Conservation (phyloP, 768 basidiomycete genomes). For the Pluteus cervinus region DNA sequence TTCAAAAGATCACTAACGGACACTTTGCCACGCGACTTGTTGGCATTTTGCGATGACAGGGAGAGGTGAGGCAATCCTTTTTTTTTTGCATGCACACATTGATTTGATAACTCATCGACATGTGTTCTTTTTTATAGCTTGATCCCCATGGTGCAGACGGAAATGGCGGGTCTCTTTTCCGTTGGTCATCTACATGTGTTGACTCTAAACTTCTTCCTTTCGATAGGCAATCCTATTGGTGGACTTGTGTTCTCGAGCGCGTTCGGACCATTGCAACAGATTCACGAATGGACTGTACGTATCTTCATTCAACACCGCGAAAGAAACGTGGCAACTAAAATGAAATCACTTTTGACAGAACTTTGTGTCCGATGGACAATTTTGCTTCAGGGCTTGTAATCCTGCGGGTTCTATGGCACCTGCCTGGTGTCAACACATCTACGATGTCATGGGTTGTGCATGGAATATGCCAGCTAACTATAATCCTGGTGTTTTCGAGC, state of each 20-base stretch:
- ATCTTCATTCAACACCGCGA: background rate
- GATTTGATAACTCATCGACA: no score
- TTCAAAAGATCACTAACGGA: no score
- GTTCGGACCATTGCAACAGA: slow-evolving; percentile 52
- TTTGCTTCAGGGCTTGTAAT: slow-evolving; percentile 72
- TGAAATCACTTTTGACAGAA: slow-evolving; percentile 36
- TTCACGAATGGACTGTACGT: slow-evolving; percentile 70
- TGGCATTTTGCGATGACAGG: slow-evolving; percentile 5
- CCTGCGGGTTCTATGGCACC: slow-evolving; percentile 43
- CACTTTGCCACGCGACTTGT: no score
- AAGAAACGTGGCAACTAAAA: background rate
- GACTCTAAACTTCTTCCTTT: slow-evolving; percentile 2
- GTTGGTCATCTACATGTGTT: slow-evolving; percentile 1
- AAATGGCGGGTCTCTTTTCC: slow-evolving; percentile 28
- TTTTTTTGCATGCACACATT: no score
- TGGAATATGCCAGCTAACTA: slow-evolving; percentile 61
- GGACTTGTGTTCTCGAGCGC: slow-evolving; percentile 69
- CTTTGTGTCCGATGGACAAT: slow-evolving; percentile 52
- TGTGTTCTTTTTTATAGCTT: slow-evolving; percentile 29
- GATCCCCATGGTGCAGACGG: slow-evolving; percentile 66
- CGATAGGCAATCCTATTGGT: slow-evolving; percentile 50
- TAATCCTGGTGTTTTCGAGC: slow-evolving; percentile 36
- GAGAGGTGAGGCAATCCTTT: slow-evolving; percentile 6
- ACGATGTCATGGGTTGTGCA: slow-evolving; percentile 45
- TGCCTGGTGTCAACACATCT: slow-evolving; percentile 55